Evolutionary conservation across 139 green algal genomes (phyloP).

Genomic region (Chlamydomonas sp.): DNA sequence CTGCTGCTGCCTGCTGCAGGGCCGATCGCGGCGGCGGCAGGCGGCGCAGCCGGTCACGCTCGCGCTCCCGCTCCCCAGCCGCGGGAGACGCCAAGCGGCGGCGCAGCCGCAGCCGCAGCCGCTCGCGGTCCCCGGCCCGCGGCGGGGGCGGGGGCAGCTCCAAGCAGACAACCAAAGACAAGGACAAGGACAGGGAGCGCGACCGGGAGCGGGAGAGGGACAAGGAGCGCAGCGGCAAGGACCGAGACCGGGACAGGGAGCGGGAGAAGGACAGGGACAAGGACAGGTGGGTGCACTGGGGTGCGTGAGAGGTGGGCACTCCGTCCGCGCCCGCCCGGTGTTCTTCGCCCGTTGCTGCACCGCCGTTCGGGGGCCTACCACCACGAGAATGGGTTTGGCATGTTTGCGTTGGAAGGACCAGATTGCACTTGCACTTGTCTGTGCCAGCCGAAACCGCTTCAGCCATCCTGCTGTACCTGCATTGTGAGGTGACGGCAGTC

Average conservation of each 20-base stretch:
- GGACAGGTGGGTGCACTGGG: neutral
- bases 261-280: conserved; percentile 18
- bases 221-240: conserved; percentile 4
- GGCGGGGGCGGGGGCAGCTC: neutral
- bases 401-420: neutral
- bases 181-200: neutral
- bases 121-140: neutral
- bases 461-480: neutral
- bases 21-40: too few relatives aligned
- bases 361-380: neutral
- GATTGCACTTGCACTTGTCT: neutral
- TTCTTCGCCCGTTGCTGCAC: neutral
- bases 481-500: neutral
- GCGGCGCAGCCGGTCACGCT: too few relatives aligned
- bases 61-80: too few relatives aligned
- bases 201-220: neutral
- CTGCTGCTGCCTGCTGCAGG: too few relatives aligned
- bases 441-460: neutral
- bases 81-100: too few relatives aligned
- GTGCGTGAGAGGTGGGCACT: neutral
- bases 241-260: neutral
- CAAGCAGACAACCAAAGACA: neutral
- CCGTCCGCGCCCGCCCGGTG: neutral
- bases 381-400: neutral
- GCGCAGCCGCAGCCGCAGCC: too few relatives aligned